Base-by-base conservation (phyloP, 2,329 filamentous ascomycete genomes). In the Stachybotrys echinatus region DNA sequence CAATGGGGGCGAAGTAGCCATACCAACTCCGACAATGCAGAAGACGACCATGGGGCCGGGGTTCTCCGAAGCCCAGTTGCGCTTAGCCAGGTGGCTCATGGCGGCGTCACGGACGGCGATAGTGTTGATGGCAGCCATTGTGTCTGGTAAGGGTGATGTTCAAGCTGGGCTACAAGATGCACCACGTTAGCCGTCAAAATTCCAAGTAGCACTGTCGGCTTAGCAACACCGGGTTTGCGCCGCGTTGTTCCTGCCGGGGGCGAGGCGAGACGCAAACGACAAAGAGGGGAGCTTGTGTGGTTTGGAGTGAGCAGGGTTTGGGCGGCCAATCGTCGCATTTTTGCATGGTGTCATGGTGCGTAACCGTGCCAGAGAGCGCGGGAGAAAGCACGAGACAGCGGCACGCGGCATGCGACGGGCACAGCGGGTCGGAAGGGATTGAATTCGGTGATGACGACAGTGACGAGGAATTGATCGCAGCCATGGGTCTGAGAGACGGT, bases 31-130 rank as follows among this genome's bases (percentile, higher is more conserved):
- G 55, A 74, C 64, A 48, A 74, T 74, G 60, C 63, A 67, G 58
- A 74, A 72, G 56, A 74, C 71, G 48, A 72, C 64, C 52, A 74
- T 63, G 55, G 71, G 68, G 59, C 71, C 71, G 47, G 62, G 61
- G 48, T 74, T 65, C 50, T 58, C 54, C 23, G 61, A 51, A 47
- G 71, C 60, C 68, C 69, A 74, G 66, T 65, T 73, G 52, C 71
- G 71, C 68, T 71, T 72, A 56, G 57, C 61, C 44, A 73, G 61
- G 59, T 70, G 63, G 64, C 64, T 55, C 45, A 68, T 56, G 58
- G 64, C 66, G 51, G 61, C 57, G 58, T 69, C 65, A 59, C 69
- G 70, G 60, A 60, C 58, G 54, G 67, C 65, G 54, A 72, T 54
- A 50, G 65, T 58, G 59, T 65, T 63, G 59, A 73, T 69, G 60